Conservation (phyloP, 768 basidiomycete species). For the Myochromella boudieri region DNA sequence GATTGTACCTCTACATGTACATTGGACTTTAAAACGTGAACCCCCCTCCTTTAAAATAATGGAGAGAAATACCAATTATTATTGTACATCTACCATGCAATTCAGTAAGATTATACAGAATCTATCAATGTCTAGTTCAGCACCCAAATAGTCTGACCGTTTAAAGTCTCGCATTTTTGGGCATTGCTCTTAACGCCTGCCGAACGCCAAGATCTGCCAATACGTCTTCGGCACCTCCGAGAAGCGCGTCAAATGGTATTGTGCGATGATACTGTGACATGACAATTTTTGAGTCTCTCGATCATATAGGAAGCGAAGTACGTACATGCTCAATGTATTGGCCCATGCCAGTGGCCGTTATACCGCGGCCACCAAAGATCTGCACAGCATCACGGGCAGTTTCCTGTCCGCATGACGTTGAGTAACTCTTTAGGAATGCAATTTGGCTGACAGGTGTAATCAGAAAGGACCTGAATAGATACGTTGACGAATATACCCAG, state of each 20-base stretch:
- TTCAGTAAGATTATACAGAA: no score
- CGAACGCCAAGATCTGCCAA: slow-evolving; percentile 65
- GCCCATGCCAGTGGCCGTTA: slow-evolving; percentile 85
- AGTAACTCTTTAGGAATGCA: slow-evolving; percentile 70
- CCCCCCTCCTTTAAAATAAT: neutral
- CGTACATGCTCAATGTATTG: slow-evolving; percentile 68
- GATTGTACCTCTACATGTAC: slow-evolving; percentile 7
- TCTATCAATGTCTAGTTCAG: no score
- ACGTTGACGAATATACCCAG: slow-evolving; percentile 46
- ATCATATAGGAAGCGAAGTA: slow-evolving; percentile 15
- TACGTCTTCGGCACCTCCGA: slow-evolving; percentile 73
- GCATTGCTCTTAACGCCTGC: slow-evolving; percentile 64
- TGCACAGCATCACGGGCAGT: slow-evolving; percentile 58
- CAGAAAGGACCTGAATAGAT: neutral
- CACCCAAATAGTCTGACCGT: no score
- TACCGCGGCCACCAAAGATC: slow-evolving; percentile 85
- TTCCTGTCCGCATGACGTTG: slow-evolving; percentile 61
- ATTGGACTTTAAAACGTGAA: neutral
- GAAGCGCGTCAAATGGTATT: slow-evolving; percentile 65
- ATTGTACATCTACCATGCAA: no score
- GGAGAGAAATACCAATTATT: neutral
- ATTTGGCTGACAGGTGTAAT: slow-evolving; percentile 48
- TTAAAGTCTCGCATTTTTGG: slow-evolving; percentile 58
- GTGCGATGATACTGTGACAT: slow-evolving; percentile 58
- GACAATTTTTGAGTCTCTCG: neutral